A percentile compares a stretch with the other conserved stretches of the same genome.
phyloP scores from a whole-genome alignment of 768 basidiomycete species.

The Multifurca ochricompacta region DNA sequence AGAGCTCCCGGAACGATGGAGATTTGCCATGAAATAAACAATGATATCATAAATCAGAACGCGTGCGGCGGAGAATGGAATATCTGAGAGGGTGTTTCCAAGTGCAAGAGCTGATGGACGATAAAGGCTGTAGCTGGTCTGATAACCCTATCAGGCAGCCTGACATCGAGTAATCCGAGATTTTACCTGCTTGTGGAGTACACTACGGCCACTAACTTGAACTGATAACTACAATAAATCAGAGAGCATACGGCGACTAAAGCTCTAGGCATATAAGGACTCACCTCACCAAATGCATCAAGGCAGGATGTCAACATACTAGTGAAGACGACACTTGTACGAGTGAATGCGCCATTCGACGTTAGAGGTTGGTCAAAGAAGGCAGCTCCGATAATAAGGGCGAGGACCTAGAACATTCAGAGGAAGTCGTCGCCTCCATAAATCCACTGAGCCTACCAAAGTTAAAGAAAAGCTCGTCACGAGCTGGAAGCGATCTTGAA shows the following conservation, averaged over 20 bases:
- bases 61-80: conserved; percentile 58
- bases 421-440: background rate
- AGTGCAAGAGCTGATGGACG: conserved; percentile 56
- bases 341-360: conserved; percentile 78
- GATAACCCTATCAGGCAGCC: background rate
- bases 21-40: conserved; percentile 59
- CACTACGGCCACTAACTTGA: conserved; percentile 77
- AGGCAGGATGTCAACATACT: conserved; percentile 60
- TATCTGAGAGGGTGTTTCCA: conserved; percentile 59
- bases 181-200: conserved; percentile 54
- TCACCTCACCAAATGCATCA: conserved; percentile 65
- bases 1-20: conserved; percentile 34
- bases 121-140: conserved; percentile 58
- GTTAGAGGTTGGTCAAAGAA: conserved; percentile 68
- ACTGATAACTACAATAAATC: conserved; percentile 43
- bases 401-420: conserved; percentile 36
- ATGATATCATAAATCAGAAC: conserved; percentile 55
- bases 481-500: conserved; percentile 76
- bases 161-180: background rate
- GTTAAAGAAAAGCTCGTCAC: conserved; percentile 60
- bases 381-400: conserved; percentile 64
- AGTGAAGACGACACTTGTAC: conserved; percentile 74
- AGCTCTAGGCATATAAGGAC: conserved; percentile 1
- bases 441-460: conserved; percentile 43
- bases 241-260: background rate